Percentiles rank a stretch among this genome's conserved stretches.
phyloP scores from a whole-genome alignment of 805 yeast species.

The Yamadazyma laniorum region DNA sequence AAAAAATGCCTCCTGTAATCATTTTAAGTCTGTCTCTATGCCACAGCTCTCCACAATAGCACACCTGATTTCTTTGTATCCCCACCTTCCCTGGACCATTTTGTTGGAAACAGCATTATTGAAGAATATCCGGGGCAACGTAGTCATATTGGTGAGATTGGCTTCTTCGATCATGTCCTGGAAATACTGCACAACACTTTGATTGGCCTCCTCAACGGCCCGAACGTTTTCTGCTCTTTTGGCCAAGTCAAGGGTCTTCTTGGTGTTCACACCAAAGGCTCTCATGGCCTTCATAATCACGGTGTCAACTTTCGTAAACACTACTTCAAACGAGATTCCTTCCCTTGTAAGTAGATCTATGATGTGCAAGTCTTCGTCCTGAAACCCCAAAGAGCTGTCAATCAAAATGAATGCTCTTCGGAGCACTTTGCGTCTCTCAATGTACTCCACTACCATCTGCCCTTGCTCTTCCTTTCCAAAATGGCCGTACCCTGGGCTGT shows the following conservation, averaged over 20 bases:
- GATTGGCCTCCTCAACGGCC: conserved; percentile 21
- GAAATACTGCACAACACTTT: conserved; percentile 25
- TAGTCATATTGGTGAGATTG: conserved; percentile 11
- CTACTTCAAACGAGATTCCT: conserved; percentile 71
- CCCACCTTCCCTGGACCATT: conserved; percentile 41
- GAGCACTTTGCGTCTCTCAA: conserved; percentile 52
- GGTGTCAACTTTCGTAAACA: conserved; percentile 75
- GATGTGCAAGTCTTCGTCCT: conserved; percentile 53
- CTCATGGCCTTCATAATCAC: conserved; percentile 31
- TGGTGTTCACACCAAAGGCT: conserved; percentile 10
- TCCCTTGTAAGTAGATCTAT: conserved; percentile 46
- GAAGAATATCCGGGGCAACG: conserved; percentile 47
- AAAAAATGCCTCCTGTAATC: neutral
- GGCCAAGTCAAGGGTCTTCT: conserved; percentile 5
- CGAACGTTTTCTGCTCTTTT: conserved; percentile 8
- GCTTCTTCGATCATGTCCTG: conserved; percentile 36
- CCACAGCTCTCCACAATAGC: conserved; percentile 55
- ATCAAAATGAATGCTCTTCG: conserved; percentile 60
- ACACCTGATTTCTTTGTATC: conserved; percentile 51
- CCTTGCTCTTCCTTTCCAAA: conserved; percentile 71
- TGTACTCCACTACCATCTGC: conserved; percentile 58
- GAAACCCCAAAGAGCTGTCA: conserved; percentile 59
- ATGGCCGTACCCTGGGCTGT: conserved; percentile 89
- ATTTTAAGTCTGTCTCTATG: neutral
- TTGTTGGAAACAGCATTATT: conserved; percentile 47